Evolutionary conservation across 139 green algal genomes (phyloP).

Genomic region (Zygnema circumcarinatum): DNA sequence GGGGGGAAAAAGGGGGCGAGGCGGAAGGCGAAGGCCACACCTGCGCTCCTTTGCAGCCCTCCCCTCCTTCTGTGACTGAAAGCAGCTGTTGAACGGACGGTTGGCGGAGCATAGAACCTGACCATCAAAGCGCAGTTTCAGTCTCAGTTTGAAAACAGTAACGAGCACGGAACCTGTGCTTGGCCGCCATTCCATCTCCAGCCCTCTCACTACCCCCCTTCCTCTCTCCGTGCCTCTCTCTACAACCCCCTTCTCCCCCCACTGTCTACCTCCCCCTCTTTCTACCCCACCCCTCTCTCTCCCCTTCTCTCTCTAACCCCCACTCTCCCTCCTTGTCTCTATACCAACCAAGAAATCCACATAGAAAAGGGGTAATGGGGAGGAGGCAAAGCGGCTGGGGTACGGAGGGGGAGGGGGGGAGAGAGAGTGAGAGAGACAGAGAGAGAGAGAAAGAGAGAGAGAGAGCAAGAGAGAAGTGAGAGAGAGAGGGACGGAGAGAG

Average conservation of each 20-base stretch:
- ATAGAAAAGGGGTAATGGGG: too few relatives aligned
- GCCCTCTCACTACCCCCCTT: background rate
- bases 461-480: too few relatives aligned
- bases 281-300: background rate
- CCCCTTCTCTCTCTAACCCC: background rate
- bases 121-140: background rate
- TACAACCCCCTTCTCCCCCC: background rate
- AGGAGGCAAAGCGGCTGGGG: too few relatives aligned
- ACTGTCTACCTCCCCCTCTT: background rate
- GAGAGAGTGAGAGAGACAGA: too few relatives aligned
- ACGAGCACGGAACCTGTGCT: too few relatives aligned
- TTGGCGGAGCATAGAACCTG: background rate
- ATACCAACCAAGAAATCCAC: too few relatives aligned
- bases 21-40: background rate
- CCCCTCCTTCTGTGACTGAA: background rate
- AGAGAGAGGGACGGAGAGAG: too few relatives aligned
- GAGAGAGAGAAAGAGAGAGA: too few relatives aligned
- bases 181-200: background rate
- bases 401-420: too few relatives aligned
- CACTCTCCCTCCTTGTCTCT: background rate
- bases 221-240: background rate
- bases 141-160: too few relatives aligned
- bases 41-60: background rate
- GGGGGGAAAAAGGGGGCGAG: background rate
- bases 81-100: too few relatives aligned